Percentiles rank a stretch among this genome's conserved stretches.
phyloP scores from a whole-genome alignment of 176 grass and related monocot genomes.

The Poa pratensis region DNA sequence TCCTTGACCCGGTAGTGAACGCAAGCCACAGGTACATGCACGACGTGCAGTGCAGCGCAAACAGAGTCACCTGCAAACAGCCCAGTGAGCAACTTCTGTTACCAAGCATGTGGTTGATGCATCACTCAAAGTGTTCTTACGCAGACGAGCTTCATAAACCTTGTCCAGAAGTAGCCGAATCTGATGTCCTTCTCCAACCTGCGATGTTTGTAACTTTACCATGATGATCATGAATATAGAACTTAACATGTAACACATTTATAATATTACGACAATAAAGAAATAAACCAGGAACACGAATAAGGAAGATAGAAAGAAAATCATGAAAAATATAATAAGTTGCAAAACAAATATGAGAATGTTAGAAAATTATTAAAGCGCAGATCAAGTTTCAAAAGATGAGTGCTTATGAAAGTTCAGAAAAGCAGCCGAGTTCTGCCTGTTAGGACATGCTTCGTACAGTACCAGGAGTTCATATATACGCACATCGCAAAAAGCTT shows the following conservation, averaged over 20 bases:
- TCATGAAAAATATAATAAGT: no score
- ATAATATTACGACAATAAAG: no score
- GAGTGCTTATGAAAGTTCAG: no score
- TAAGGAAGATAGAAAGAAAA: no score
- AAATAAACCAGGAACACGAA: no score
- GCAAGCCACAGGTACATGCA: conserved; percentile 64
- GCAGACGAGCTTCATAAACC: conserved; percentile 56
- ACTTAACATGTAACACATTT: neutral
- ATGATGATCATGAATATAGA: neutral
- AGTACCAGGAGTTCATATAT: no score
- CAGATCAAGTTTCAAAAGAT: no score
- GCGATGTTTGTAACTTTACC: conserved; percentile 4
- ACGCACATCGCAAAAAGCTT: conserved; percentile 49
- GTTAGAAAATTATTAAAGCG: no score
- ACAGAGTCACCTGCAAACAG: conserved; percentile 49
- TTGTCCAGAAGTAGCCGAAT: conserved; percentile 63
- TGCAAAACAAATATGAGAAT: no score
- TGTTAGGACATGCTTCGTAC: no score
- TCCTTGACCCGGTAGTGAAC: conserved; percentile 35
- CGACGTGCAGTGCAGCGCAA: conserved; percentile 56
- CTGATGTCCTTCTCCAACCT: conserved; percentile 70
- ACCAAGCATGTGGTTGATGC: neutral
- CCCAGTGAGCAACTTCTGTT: neutral
- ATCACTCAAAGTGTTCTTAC: conserved; percentile 35
- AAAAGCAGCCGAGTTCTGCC: no score